Evolutionary conservation across 2,329 filamentous ascomycete genomes (phyloP).

Genomic region (Hortaea werneckii): DNA sequence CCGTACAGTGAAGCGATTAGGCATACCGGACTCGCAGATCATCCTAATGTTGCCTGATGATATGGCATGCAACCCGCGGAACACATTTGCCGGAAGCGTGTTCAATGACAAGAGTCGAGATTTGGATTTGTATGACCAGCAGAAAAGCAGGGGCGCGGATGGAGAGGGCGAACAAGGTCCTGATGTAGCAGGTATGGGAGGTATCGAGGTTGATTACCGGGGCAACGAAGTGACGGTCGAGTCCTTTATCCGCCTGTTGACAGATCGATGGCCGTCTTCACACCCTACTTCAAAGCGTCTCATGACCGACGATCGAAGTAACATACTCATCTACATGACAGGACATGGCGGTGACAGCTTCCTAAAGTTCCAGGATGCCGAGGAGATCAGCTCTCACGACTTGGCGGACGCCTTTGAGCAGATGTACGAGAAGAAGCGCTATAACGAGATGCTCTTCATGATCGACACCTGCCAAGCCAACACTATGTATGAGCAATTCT

Average conservation of each 20-base stretch:
- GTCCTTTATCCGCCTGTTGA: constrained; percentile 93
- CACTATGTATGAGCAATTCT: constrained; percentile 97
- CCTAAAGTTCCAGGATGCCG: constrained; percentile 93
- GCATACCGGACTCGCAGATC: constrained; percentile 96
- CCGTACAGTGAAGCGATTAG: constrained; percentile 92
- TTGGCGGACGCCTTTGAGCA: constrained; percentile 95
- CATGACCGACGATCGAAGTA: constrained; percentile 88
- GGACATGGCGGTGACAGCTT: constrained; percentile 97
- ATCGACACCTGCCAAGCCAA: constrained; percentile 99
- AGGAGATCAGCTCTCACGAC: constrained; percentile 95
- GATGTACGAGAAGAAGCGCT: constrained; percentile 99
- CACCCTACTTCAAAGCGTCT: constrained; percentile 91
- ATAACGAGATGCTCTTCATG: constrained; percentile 98
- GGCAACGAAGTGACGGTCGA: constrained; percentile 98
- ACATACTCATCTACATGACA: constrained; percentile 98
- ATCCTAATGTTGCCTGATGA: constrained; percentile 99
- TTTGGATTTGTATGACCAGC: constrained; percentile 88
- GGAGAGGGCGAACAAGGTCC: constrained; percentile 4
- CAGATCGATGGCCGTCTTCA: constrained; percentile 86
- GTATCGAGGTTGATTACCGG: constrained; percentile 92
- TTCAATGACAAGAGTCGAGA: constrained; percentile 97
- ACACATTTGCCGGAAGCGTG: constrained; percentile 93
- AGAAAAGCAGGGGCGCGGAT: constrained; percentile 9
- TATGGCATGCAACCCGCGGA: constrained; percentile 98
- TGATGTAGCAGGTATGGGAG: constrained; percentile 19